These are phyloP conservation scores for Hypoxylon trugodes DNA, from an alignment of 495 filamentous ascomycete genomes.

Conservation along the genomic window DNA sequence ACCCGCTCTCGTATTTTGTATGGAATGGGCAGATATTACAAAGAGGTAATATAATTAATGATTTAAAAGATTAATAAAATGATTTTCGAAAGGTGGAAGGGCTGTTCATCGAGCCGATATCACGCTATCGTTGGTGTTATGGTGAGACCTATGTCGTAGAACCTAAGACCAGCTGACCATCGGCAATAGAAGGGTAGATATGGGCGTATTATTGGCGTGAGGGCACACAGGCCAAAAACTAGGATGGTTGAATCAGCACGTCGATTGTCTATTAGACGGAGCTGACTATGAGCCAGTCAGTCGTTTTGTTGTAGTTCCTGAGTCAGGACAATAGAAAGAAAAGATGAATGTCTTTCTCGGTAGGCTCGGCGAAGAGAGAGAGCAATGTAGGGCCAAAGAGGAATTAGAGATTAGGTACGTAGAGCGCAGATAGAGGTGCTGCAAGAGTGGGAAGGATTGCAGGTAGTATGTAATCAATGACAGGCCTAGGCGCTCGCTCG, in stretches of 20 bases:
- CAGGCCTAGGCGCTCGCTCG: constrained; percentile 33
- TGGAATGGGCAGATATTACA: constrained; percentile 32
- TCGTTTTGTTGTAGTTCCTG: constrained; percentile 3
- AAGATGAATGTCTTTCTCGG: constrained; percentile 7
- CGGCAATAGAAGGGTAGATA: constrained; percentile 16
- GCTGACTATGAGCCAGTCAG: constrained; percentile 14
- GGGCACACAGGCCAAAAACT: constrained; percentile 15
- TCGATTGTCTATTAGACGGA: too few relatives aligned
- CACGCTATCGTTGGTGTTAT: constrained; percentile 21
- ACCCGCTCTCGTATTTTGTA: constrained; percentile 31
- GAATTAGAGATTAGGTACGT: constrained; percentile 20
- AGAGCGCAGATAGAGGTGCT: constrained; percentile 19
- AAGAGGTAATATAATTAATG: constrained; percentile 23
- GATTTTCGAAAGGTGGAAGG: constrained; percentile 16
- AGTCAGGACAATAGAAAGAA: constrained; percentile 4
- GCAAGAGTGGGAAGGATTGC: constrained; percentile 20
- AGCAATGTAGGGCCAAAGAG: constrained; percentile 5
- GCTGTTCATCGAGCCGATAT: constrained; percentile 30
- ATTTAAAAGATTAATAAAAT: constrained; percentile 12
- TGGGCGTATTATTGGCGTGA: constrained; percentile 5
- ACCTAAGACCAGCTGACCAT: constrained; percentile 29
- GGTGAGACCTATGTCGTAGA: constrained; percentile 39
- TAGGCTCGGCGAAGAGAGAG: constrained; percentile 28
- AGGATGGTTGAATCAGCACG: constrained; percentile 23
- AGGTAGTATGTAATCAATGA: constrained; percentile 35